These are phyloP conservation scores for Phytopythium oedochilum DNA, from an alignment of 352 stramenopile genomes.

Conservation along the genomic window DNA sequence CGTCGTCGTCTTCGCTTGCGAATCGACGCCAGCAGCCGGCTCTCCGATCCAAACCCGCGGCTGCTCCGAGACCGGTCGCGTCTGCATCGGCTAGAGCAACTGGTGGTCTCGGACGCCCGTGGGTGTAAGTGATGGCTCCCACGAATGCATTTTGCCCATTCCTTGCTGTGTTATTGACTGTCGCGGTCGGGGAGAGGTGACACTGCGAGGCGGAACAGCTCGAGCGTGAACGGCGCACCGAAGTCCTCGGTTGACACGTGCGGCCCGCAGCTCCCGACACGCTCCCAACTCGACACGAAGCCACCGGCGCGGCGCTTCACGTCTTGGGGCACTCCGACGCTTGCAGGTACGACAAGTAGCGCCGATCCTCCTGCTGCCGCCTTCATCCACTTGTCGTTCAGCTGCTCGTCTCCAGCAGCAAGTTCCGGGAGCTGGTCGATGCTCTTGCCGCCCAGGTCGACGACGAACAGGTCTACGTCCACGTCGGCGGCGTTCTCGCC, in stretches of 20 bases:
- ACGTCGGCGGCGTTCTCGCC: constrained; percentile 9
- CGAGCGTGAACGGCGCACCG: constrained; percentile 32
- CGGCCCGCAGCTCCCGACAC: constrained; percentile 40
- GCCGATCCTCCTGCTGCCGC: neutral
- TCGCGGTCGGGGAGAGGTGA: neutral
- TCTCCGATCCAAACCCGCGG: neutral
- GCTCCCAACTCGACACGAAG: constrained; percentile 1
- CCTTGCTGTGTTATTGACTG: neutral
- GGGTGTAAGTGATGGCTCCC: neutral
- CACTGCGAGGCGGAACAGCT: constrained; percentile 25
- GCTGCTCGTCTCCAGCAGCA: constrained; percentile 7
- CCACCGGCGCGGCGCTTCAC: neutral
- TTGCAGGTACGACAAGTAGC: constrained; percentile 42
- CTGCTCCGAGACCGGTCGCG: neutral
- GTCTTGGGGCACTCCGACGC: constrained; percentile 12
- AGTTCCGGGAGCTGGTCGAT: constrained; percentile 9
- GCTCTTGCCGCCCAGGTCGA: constrained; percentile 39
- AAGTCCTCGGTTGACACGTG: constrained; percentile 63
- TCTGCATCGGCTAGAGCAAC: neutral
- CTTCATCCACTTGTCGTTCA: neutral
- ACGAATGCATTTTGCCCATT: neutral
- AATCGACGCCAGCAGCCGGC: neutral
- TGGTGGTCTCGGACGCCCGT: neutral
- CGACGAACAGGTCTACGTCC: constrained; percentile 35
- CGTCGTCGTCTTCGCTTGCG: neutral